Base-by-base conservation (phyloP, 345 rosid species). In the Adansonia digitata region DNA sequence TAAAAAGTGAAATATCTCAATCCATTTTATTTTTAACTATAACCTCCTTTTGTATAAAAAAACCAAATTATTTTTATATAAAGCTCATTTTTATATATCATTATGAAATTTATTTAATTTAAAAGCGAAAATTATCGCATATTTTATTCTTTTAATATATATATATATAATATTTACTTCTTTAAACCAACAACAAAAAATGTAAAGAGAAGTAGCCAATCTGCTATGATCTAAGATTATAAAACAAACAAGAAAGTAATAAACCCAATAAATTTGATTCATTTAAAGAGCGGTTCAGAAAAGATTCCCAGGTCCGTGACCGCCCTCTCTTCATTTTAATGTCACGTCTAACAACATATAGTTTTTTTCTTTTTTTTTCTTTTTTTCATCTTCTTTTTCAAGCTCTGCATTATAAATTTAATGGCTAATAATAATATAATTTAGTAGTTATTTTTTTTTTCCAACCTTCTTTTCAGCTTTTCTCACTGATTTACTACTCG, bases 271-370 rank as follows among this genome's bases (percentile, higher is more conserved):
- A 48, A 48, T 9, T 69, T 2, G 3, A 4, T 73, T 34, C 11
- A 14, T 34, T 22, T 48, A n/a, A 31, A 79, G 72, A 72, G 70
- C 52, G 31, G 72, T 34, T 62, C 40, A 60, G 59, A 73, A n/a
- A 71, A 80, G 83, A 80, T 51, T 80, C 80, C n/a, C 37, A 40
- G 1, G 74, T 73, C 80, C 83, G 80, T 77, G 80, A 80, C 75
- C 59, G 43, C 24, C 17, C 56, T 4, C 24, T 40, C 42, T 67
- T n/a, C 14, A 9, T 71, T 68, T 74, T 27, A 42, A 7, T 18
- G 12, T 10, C 13, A 51, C n/a, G 24, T 20, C 53, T 10, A n/a
- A 4, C 22, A 26, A 26, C 18, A 17, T 29, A 5, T 53, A 17
- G 31, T 48, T 40, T 40, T 34, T 22, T 10, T 22, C 11, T 1